Percentiles rank a stretch among this genome's conserved stretches.
These are phyloP conservation scores for Neonectria punicea DNA, from an alignment of 2,329 filamentous ascomycete species.

Conservation along the genomic window DNA sequence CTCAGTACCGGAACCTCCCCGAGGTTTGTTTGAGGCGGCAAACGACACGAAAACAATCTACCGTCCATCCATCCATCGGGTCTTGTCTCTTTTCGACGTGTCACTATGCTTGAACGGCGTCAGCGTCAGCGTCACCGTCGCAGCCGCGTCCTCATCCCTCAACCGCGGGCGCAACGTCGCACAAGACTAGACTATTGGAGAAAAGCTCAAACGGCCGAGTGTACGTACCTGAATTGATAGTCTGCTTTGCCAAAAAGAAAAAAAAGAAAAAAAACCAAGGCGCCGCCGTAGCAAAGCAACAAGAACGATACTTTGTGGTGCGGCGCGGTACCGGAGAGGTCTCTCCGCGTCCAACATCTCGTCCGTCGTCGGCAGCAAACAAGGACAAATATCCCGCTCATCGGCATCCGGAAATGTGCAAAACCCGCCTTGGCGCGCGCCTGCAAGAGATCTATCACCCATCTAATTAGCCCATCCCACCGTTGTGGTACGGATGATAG, in stretches of 20 bases:
- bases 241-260: no score
- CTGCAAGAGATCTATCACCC: neutral
- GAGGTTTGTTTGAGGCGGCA: neutral
- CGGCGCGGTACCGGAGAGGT: no score
- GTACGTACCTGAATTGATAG: no score
- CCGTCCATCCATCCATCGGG: no score
- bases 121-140: neutral
- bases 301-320: no score
- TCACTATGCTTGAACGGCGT: no score
- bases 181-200: neutral
- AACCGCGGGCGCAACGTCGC: neutral
- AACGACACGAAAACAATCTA: no score
- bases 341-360: no score
- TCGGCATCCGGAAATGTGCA: neutral
- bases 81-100: no score
- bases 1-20: neutral
- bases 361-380: no score
- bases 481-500: neutral
- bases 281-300: no score
- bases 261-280: no score
- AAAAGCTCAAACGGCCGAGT: neutral
- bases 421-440: neutral
- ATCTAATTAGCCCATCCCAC: neutral
- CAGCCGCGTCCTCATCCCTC: neutral
- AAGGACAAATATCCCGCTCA: neutral